Base-by-base conservation (phyloP, 306 rosid genomes). In the Canavalia gladiata region DNA sequence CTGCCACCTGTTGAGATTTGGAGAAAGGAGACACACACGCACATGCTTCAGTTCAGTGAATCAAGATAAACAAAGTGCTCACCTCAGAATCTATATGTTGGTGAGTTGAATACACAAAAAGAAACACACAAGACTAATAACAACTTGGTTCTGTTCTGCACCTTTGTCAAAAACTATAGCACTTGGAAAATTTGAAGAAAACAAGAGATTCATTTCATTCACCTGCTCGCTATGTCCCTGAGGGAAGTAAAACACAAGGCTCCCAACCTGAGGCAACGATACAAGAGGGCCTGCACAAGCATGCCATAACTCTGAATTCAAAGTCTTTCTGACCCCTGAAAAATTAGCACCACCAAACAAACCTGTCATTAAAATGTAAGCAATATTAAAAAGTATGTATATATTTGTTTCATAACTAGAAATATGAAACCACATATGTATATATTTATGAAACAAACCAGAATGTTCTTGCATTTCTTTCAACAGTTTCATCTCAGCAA, bases 201-300 rank as follows among this genome's bases (percentile, higher is more conserved):
- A 34, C 46, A 75, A 49, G 80, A 54, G 65, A 64, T 58, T 34
- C 57, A 13, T 42, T 31, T 18, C 12, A 8, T 46, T 50, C 46
- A 95, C 99, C 97, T 96, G 99, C 56, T 96, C 99, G 81, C 98
- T 96, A 42, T 96, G 99, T 47, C 99, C 99, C 83, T 96, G 99
- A 82, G 99, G 97, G 68, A 96, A 96, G 85, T 96, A 96, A 87
- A 86, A 92, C 37, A 91, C 96, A 74, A 92, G 94, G 68, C 94
- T 87, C 5, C 99, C 99, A 43, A 90, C 82, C 63, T 89, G 99
- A 66, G 99, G 99, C 85, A 96, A 69, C 30, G 86, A 88, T 34
- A 92, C 99, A 65, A 96, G 97, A 3, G 99, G 98, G 46, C 99
- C 99, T 12, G 98, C 99, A 79, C 99, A 96, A 80, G 99, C 98